These are phyloP conservation scores for Bruguiera sexangula DNA, from an alignment of 345 rosid genomes.

Conservation along the genomic window DNA sequence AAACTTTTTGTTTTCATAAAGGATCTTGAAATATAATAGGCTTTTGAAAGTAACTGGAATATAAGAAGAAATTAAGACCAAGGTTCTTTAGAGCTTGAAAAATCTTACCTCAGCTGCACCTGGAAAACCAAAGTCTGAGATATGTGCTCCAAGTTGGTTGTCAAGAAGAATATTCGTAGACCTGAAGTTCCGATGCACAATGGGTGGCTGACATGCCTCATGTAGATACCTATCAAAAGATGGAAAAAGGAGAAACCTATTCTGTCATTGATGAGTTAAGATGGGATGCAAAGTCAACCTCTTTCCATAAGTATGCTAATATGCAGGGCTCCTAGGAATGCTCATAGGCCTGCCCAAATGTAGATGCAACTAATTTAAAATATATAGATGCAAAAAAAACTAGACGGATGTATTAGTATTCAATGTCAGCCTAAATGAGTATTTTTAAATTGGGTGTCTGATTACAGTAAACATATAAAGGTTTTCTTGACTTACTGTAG, in stretches of 20 bases:
- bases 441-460: background rate
- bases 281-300: constrained; percentile 1
- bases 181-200: constrained; percentile 69
- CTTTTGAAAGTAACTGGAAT: background rate
- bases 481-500: constrained; percentile 64
- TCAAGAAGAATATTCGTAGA: constrained; percentile 80
- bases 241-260: background rate
- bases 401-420: too few relatives aligned
- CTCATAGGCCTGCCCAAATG: background rate
- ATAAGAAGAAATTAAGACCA: constrained; percentile 2
- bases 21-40: background rate
- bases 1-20: background rate
- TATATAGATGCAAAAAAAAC: too few relatives aligned
- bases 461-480: background rate
- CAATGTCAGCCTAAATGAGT: background rate
- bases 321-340: background rate
- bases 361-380: constrained; percentile 3
- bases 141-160: constrained; percentile 52
- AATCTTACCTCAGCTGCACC: constrained; percentile 53
- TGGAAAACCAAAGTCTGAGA: constrained; percentile 84
- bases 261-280: constrained; percentile 11
- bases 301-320: constrained; percentile 5
- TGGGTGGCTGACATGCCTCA: constrained; percentile 75
- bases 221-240: constrained; percentile 63
- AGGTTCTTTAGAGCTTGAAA: background rate